Conservation (phyloP, 2,329 filamentous ascomycete genomes). For the Rhynchosporium agropyri region DNA sequence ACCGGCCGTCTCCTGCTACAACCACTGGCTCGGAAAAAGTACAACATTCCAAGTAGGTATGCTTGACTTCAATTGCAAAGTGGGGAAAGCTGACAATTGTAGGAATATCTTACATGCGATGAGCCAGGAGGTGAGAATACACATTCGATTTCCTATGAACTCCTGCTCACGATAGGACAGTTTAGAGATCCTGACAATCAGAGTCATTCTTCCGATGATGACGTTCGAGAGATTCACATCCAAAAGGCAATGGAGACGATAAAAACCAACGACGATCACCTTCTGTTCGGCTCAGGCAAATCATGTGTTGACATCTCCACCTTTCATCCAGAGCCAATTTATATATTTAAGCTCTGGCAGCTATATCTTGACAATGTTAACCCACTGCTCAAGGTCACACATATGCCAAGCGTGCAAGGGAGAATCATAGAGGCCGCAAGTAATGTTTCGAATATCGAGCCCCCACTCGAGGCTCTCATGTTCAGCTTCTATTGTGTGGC, state of each 20-base stretch:
- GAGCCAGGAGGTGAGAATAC: conserved; percentile 46
- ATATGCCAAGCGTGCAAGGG: conserved; percentile 69
- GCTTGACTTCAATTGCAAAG: not conserved
- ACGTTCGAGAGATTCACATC: conserved; percentile 45
- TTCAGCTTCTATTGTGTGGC: conserved; percentile 69
- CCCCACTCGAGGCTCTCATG: conserved; percentile 62
- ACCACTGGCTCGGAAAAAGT: conserved; percentile 37
- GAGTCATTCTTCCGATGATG: conserved; percentile 42
- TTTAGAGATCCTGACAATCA: conserved; percentile 40
- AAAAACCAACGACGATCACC: conserved; percentile 48
- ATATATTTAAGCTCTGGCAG: conserved; percentile 75
- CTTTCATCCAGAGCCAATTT: conserved; percentile 58
- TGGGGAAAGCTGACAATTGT: conserved; percentile 30
- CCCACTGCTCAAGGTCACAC: conserved; percentile 71
- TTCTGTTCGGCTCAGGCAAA: conserved; percentile 52
- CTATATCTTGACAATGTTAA: conserved; percentile 74
- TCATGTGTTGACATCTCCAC: conserved; percentile 48
- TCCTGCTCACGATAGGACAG: conserved; percentile 31
- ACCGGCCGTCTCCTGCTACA: conserved; percentile 34
- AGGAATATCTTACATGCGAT: conserved; percentile 53
- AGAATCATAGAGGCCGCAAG: conserved; percentile 64
- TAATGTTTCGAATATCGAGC: conserved; percentile 56
- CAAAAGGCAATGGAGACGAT: conserved; percentile 40
- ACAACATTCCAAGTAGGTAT: conserved; percentile 42
- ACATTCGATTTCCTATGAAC: conserved; percentile 10